phyloP scores from a whole-genome alignment of 2,329 filamentous ascomycete genomes.

The Colletotrichum nymphaeae region DNA sequence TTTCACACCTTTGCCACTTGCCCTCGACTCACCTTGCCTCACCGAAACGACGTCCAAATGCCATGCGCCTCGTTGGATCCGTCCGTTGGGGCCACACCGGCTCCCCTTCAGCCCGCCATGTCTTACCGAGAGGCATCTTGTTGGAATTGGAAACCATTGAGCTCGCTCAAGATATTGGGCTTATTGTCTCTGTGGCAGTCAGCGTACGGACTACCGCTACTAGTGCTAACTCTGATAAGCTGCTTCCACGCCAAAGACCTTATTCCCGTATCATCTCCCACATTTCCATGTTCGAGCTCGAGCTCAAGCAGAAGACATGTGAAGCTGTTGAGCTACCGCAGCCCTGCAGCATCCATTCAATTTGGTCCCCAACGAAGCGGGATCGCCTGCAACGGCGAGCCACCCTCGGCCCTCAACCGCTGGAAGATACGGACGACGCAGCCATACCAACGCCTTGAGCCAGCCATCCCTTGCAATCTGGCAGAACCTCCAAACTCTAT shows the following conservation, averaged over 20 bases:
- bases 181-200: conserved; percentile 20
- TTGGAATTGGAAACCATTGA: conserved; percentile 14
- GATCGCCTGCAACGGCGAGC: conserved; percentile 34
- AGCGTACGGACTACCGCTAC: too few species aligned
- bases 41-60: conserved; percentile 1
- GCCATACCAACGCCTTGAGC: not conserved
- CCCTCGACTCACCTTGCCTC: not conserved
- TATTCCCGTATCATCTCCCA: conserved; percentile 7
- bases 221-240: too few species aligned
- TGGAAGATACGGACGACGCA: not conserved
- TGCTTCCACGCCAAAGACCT: not conserved
- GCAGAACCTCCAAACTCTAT: conserved; percentile 1
- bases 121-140: conserved; percentile 24
- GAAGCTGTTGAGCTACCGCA: conserved; percentile 32
- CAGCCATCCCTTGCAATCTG: not conserved
- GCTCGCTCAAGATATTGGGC: not conserved
- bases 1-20: not conserved
- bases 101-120: conserved; percentile 9
- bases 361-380: conserved; percentile 21
- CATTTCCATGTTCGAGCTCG: conserved; percentile 11
- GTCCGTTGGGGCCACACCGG: conserved; percentile 5
- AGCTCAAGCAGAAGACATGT: not conserved
- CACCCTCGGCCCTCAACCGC: conserved; percentile 10
- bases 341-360: conserved; percentile 7
- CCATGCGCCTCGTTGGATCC: not conserved